A percentile compares a stretch with the other conserved stretches of the same genome.
Evolutionary conservation across 495 filamentous ascomycete genomes (phyloP).

Genomic region (Daldinia loculata): DNA sequence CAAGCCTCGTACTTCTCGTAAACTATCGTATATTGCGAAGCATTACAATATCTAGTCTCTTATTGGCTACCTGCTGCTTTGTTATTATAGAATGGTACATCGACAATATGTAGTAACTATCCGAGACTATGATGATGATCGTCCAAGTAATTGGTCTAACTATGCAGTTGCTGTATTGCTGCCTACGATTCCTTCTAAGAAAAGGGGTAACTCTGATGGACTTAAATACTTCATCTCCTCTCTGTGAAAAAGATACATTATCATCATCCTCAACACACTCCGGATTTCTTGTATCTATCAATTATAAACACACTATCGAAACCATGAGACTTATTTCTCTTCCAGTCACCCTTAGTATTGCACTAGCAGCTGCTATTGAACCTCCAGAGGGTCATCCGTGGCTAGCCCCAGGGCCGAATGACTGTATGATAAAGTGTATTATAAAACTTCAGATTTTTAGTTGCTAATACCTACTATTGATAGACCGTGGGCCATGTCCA

Average conservation of each 20-base stretch:
- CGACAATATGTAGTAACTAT: not conserved
- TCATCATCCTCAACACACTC: not conserved
- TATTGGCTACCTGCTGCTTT: not conserved
- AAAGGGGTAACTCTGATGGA: not conserved
- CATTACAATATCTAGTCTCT: not conserved
- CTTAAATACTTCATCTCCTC: too few species aligned
- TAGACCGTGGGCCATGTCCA: constrained; percentile 50
- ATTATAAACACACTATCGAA: not conserved
- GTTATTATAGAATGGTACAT: not conserved
- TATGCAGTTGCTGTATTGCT: not conserved
- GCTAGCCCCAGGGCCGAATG: not conserved
- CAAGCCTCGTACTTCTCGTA: not conserved
- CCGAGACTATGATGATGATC: not conserved
- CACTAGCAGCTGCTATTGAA: not conserved
- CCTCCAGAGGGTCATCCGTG: not conserved
- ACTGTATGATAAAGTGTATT: not conserved
- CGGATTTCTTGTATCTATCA: too few species aligned
- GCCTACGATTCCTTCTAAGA: not conserved
- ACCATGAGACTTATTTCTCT: not conserved
- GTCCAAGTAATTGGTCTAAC: not conserved
- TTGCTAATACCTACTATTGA: constrained; percentile 12
- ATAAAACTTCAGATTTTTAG: too few species aligned
- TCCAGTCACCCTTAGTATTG: not conserved
- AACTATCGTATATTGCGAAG: not conserved
- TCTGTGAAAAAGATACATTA: not conserved